These are phyloP conservation scores for Xerocomus subilludens DNA, from an alignment of 1,284 basidiomycete species.

Conservation along the genomic window DNA sequence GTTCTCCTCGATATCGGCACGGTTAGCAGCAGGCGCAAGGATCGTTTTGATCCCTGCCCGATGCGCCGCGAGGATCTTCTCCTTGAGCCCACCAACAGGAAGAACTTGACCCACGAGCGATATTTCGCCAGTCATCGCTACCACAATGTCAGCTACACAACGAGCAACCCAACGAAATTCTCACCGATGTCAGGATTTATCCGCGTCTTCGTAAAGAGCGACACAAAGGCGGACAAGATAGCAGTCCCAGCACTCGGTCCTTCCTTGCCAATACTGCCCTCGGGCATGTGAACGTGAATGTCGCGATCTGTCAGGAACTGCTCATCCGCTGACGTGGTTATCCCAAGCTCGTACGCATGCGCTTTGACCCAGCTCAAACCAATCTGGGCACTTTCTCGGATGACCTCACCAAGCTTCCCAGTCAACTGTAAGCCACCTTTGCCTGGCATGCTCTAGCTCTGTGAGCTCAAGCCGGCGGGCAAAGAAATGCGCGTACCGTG, in stretches of 20 bases:
- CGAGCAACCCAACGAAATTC: constrained; percentile 43
- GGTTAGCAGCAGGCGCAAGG: constrained; percentile 87
- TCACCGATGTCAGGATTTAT: constrained; percentile 88
- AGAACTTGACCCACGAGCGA: constrained; percentile 92
- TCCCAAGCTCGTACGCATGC: constrained; percentile 89
- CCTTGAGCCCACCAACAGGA: constrained; percentile 93
- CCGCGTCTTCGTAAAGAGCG: constrained; percentile 85
- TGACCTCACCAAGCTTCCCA: constrained; percentile 98
- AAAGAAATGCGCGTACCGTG: constrained; percentile 65
- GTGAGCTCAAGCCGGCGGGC: constrained; percentile 1
- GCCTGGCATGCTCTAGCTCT: constrained; percentile 84
- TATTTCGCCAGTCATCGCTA: constrained; percentile 97
- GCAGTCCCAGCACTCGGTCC: constrained; percentile 97
- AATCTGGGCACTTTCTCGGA: constrained; percentile 95
- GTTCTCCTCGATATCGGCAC: constrained; percentile 94
- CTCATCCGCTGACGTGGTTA: constrained; percentile 77
- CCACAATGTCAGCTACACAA: background rate
- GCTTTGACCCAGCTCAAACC: constrained; percentile 93
- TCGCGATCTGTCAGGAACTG: constrained; percentile 87
- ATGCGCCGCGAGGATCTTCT: constrained; percentile 95
- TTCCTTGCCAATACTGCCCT: constrained; percentile 97
- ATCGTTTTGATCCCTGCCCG: constrained; percentile 94
- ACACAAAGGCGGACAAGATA: constrained; percentile 90
- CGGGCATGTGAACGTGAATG: constrained; percentile 95
- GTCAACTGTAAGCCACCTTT: constrained; percentile 92